Conservation (phyloP, 1,139 yeast genomes). For the Taphrina wiesneri region DNA sequence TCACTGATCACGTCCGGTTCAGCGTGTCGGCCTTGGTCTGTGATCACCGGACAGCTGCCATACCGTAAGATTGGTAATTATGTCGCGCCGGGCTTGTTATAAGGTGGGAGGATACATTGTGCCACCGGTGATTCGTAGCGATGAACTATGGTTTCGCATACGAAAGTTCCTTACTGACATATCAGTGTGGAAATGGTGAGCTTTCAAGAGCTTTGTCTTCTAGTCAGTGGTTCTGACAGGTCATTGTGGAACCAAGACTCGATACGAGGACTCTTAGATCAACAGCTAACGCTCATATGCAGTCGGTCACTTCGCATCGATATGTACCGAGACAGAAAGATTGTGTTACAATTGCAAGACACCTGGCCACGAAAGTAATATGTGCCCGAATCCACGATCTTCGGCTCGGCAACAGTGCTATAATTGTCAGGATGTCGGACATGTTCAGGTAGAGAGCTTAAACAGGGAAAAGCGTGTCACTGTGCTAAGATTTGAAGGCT, state of each 20-base stretch:
- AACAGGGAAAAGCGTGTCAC: not conserved
- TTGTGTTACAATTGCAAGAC: slow-evolving; percentile 90
- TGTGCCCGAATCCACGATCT: slow-evolving; percentile 82
- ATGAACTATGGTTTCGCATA: too few species aligned
- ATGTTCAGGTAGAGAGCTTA: slow-evolving; percentile 50
- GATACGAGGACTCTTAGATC: not conserved
- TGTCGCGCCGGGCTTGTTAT: slow-evolving; percentile 21
- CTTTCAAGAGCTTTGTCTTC: too few species aligned
- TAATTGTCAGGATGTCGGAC: slow-evolving; percentile 71
- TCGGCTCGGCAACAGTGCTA: slow-evolving; percentile 78
- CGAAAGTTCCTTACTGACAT: not conserved
- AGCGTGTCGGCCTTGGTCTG: not conserved
- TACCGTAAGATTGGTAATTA: not conserved
- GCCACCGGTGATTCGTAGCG: too few species aligned
- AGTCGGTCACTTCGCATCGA: slow-evolving; percentile 84
- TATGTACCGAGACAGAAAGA: slow-evolving; percentile 77
- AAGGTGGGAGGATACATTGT: slow-evolving; percentile 7
- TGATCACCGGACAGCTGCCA: not conserved
- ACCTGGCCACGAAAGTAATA: slow-evolving; percentile 71
- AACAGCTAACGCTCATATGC: not conserved
- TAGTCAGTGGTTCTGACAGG: not conserved
- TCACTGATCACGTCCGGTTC: not conserved
- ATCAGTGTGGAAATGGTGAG: slow-evolving; percentile 22
- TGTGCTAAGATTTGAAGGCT: slow-evolving; percentile 41
- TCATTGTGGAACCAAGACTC: not conserved